Evolutionary conservation across 129 eudicot species (phyloP).

Genomic region (Sambucus nigra): DNA sequence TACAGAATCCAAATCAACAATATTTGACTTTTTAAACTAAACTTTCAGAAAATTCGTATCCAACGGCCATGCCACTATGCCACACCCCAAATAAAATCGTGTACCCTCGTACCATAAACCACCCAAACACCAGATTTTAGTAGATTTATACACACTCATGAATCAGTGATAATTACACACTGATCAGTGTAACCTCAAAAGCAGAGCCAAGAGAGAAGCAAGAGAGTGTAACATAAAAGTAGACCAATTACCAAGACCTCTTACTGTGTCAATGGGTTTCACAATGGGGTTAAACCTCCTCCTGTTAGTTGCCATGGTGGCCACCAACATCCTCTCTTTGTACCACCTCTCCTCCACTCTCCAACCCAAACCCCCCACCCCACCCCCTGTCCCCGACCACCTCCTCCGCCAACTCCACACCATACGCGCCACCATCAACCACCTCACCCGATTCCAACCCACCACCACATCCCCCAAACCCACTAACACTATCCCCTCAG

Average conservation of each 20-base stretch:
- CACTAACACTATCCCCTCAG: conserved; percentile 41
- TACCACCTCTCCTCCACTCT: conserved; percentile 92
- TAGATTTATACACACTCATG: background rate
- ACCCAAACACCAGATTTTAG: background rate
- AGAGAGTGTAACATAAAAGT: background rate
- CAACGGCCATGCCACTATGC: background rate
- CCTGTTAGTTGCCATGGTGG: conserved; percentile 82
- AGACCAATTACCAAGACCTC: background rate
- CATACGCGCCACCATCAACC: conserved; percentile 98
- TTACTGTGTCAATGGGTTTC: conserved; percentile 42
- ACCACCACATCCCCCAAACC: conserved; percentile 22
- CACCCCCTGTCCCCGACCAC: conserved; percentile 51
- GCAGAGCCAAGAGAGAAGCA: conserved; percentile 1
- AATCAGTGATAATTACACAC: conserved; percentile 5
- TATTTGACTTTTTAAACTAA: background rate
- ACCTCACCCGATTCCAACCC: conserved; percentile 91
- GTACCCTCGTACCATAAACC: background rate
- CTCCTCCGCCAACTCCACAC: conserved; percentile 82
- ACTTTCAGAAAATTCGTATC: background rate
- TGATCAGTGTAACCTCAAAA: conserved; percentile 1
- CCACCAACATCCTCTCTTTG: conserved; percentile 82
- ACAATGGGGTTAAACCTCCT: conserved; percentile 78
- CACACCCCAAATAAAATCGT: background rate
- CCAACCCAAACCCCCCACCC: conserved; percentile 35
- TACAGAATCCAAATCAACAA: background rate